A percentile compares a stretch with the other conserved stretches of the same genome.
phyloP scores from a whole-genome alignment of 345 rosid species.

The Anacardium occidentale region DNA sequence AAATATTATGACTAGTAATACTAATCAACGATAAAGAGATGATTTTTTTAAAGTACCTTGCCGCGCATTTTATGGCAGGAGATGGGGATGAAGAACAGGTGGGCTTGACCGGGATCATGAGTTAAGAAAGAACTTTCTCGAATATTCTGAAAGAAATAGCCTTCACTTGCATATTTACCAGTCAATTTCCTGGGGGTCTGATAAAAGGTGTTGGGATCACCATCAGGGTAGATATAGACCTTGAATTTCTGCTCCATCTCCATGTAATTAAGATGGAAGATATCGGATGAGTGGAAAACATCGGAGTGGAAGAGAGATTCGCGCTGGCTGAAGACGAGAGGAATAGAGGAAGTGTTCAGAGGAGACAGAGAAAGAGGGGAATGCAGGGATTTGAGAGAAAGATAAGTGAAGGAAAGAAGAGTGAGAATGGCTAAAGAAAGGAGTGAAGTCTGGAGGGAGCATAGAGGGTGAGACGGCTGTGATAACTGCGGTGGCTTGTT shows the following conservation, averaged over 20 bases:
- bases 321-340: background rate
- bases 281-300: conserved; percentile 62
- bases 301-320: conserved; percentile 25
- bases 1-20: no score
- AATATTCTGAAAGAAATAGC: conserved; percentile 93
- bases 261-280: conserved; percentile 61
- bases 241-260: conserved; percentile 85
- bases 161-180: conserved; percentile 97
- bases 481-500: conserved; percentile 10
- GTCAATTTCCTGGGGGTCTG: conserved; percentile 94
- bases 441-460: conserved; percentile 65
- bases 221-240: conserved; percentile 88
- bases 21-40: no score
- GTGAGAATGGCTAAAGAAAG: conserved; percentile 67
- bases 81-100: conserved; percentile 88
- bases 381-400: conserved; percentile 61
- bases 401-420: conserved; percentile 57
- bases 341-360: conserved; percentile 10
- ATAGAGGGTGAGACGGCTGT: conserved; percentile 33
- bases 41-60: conserved; percentile 49
- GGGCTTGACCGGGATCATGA: conserved; percentile 77
- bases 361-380: conserved; percentile 34
- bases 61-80: conserved; percentile 99
- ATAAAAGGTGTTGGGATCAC: conserved; percentile 82
- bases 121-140: conserved; percentile 74